Evolutionary conservation across 441 rosid genomes (phyloP), one percentile per base, ranked within the genome.

Genomic region (Syzygium malaccense): DNA sequence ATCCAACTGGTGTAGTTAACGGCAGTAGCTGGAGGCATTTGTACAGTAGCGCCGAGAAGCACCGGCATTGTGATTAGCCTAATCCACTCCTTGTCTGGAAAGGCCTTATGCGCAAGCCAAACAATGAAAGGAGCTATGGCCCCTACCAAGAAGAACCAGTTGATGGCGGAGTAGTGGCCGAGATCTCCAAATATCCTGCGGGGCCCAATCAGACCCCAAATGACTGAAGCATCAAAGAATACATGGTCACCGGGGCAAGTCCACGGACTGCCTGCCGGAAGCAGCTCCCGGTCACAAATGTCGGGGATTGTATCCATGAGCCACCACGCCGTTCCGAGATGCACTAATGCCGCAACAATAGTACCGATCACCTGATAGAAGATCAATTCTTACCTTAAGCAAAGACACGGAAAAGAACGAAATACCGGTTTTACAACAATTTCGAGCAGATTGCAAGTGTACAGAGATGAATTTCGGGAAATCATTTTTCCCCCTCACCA

Each of bases 181-280:
- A 92, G 92, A 80, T 93, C 91, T 14, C 93, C 94, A 18, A 93
- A 93, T 18, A 93, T 92, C 80, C 92, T 87, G 33, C 90, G 89
- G 19, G 94, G 94, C 13, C 93, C 94, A 3, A 91, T 89, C 32
- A 92, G 91, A 33, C 94, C 94, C 94, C 93, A 93, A 60, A 92
- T 91, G 54, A 93, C 90, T 10, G 94, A 93, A 33, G 94, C 95
- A 85, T 93, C 95, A 33, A 90, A 93, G 87, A 93, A 93, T 9
- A 93, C 93, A 78, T 93, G 94, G 86, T 91, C 93, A 28, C 92
- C 55, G 0, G 93, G 94, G 88, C 94, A 93, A 51, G 93, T 92
- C 93, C 93, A 93, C 2, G 92, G 93, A 88, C 93, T 93, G 60
- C 89, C 93, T 2, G 88, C 19, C 0, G 92, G 93, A 88, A 93